Evolutionary conservation across 2,329 filamentous ascomycete species (phyloP), one percentile per base, ranked within the genome.

Genomic region (Xylariaceae sp.): DNA sequence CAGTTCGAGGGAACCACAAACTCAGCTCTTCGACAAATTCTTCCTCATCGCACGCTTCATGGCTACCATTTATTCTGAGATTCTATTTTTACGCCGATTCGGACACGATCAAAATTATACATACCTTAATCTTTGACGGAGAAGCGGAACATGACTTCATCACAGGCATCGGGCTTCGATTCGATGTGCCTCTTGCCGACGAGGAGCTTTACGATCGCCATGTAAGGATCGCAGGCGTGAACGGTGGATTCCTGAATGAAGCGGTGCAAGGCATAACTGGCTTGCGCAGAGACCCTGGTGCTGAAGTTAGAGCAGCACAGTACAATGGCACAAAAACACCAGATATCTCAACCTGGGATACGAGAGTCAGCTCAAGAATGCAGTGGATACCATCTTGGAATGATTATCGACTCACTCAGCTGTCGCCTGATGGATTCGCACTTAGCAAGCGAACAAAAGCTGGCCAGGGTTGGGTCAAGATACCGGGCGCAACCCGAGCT

Each of bases 51-150:
- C 73, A 75, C 46, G 67, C 64, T 2, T 66, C 74, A 14, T 82
- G 76, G 77, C 66, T 83, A 1, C 78, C 75, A 0, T 84, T 78
- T 54, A 69, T 71, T 3, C 56, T 81, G 2, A 73, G 81, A 1
- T 82, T 83, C 55, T 84, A 84, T 51, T 63, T 84, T 0, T 83
- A 83, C 57, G 70, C 75, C 30, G 70, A 77, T 52, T 82, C 81
- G 0, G 74, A 80, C 40, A 71, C 76, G 0, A 75, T 84, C 39
- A 71, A 73, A 33, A 66, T 80, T 0, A 66, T 82, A 0, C 81
- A 84, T 57, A 80, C 72, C 18, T 65, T 83, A n/a, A 64, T 81
- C 2, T 82, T 76, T 45, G 77, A 83, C 38, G 75, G 73, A 2
- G 66, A 77, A 5, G 60, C 71, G 1, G 63, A 71, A 3, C 69